Percentiles rank a stretch among this genome's conserved stretches.
These are phyloP conservation scores for Stenogyne calaminthoides DNA, from an alignment of 305 asterid genomes.

Conservation along the genomic window DNA sequence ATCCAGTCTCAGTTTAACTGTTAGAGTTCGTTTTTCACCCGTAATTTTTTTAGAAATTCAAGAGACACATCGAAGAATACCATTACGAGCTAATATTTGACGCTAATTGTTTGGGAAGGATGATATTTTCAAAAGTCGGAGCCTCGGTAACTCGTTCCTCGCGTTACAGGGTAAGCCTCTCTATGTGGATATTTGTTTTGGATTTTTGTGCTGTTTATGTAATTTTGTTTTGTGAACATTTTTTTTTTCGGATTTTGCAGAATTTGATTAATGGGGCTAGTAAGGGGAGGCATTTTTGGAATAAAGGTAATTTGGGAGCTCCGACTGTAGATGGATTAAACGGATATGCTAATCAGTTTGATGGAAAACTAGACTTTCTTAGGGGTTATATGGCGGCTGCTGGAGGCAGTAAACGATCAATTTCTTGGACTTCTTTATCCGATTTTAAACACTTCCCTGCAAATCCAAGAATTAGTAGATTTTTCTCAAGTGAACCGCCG, in stretches of 20 bases:
- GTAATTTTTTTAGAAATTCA: neutral
- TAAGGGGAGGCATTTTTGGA: slow-evolving; percentile 44
- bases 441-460: slow-evolving; percentile 49
- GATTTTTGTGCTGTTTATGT: neutral
- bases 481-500: slow-evolving; percentile 69
- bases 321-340: slow-evolving; percentile 33
- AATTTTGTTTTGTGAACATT: neutral
- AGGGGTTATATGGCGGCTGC: slow-evolving; percentile 66
- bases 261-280: slow-evolving; percentile 54
- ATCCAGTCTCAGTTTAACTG: neutral
- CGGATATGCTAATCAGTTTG: slow-evolving; percentile 33
- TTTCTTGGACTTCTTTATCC: slow-evolving; percentile 44
- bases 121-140: slow-evolving; percentile 69
- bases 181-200: neutral
- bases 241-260: slow-evolving; percentile 44
- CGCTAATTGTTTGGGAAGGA: slow-evolving; percentile 21
- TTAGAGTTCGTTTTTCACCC: neutral
- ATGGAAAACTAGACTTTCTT: slow-evolving; percentile 59
- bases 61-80: slow-evolving; percentile 6
- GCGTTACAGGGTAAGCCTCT: slow-evolving; percentile 57
- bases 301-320: slow-evolving; percentile 39
- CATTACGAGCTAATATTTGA: neutral
- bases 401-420: slow-evolving; percentile 46
- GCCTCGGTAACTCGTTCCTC: slow-evolving; percentile 60
- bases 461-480: slow-evolving; percentile 48